A percentile compares a stretch with the other conserved stretches of the same genome.
phyloP scores from a whole-genome alignment of 441 rosid genomes.

The Jatropha podagrica region DNA sequence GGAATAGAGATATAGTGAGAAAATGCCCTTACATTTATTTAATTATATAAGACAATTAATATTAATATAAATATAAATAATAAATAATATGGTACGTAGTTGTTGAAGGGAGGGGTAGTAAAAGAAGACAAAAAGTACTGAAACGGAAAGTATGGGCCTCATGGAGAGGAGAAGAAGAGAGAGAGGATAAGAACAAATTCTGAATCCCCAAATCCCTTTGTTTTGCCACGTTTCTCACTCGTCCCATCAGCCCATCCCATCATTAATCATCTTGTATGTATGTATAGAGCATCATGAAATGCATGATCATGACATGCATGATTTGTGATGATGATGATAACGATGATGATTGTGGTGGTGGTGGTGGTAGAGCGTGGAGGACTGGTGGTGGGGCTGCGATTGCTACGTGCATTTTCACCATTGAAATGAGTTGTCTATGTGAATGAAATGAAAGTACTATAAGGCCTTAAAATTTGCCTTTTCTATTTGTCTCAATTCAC shows the following conservation, averaged over 20 bases:
- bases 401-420: conserved; percentile 12
- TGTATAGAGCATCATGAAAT: too few relatives aligned
- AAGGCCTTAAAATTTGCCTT: conserved; percentile 4
- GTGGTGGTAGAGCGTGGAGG: not conserved
- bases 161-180: not conserved
- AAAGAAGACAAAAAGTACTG: conserved; percentile 34
- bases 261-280: not conserved
- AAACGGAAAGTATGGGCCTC: conserved; percentile 31
- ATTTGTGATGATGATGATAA: not conserved
- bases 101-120: not conserved
- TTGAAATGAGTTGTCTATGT: conserved; percentile 11
- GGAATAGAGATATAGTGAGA: too few relatives aligned
- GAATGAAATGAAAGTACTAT: conserved; percentile 6
- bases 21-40: too few relatives aligned
- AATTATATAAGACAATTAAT: too few relatives aligned
- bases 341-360: not conserved
- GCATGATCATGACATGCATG: not conserved
- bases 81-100: not conserved
- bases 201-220: conserved; percentile 1
- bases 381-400: conserved; percentile 11
- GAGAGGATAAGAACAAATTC: conserved; percentile 33
- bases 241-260: conserved; percentile 24
- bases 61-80: too few relatives aligned
- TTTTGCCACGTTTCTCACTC: conserved; percentile 19
- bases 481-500: not conserved